Base-by-base conservation (phyloP, 495 filamentous ascomycete species). In the Penicillium salamii region DNA sequence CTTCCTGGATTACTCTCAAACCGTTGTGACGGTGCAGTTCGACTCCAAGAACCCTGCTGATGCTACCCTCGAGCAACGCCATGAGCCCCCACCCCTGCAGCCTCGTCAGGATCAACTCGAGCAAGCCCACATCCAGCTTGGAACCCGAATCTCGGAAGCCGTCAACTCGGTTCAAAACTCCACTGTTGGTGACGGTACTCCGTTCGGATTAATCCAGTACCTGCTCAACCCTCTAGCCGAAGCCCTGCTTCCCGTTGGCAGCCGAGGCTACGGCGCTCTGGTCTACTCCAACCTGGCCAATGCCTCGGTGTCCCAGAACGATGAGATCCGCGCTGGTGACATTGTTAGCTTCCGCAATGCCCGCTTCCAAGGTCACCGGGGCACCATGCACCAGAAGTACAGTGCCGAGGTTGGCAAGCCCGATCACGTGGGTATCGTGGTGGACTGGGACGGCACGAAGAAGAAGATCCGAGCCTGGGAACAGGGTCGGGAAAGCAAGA, bases 391-490 rank as follows among this genome's bases (percentile, higher is more conserved):
- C 59, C 85, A 88, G 54, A 97, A 97, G 69, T 98, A 98, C 62
- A 84, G 72, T 43, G 70, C 81, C 29, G 93, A 98, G 52, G 89
- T 96, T 0, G 93, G 93, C 39, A 90, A 88, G 59, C 88, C 88
- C 3, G 92, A 96, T 57, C 93, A 98, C 67, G 93, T 97, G 1
- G 95, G 80, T 3, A 75, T 98, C n/a, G 91, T 97, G n/a, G 80
- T 90, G 9, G 93, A 98, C 63, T 98, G 93, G 93, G 93, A 98
- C 66, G 93, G 93, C 24, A 96, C 90, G 20, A 96, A 97, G 78
- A 97, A 96, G 81, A 96, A 96, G 78, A 86, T 98, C 29, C 74
- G 91, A 32, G 91, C 85, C 1, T 97, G 89, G 88, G 93, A 98
- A 62, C 93, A 98, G 62, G 93, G 92, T 0, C 75, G 93, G 24